Evolutionary conservation across 306 rosid genomes (phyloP), one percentile per base, ranked within the genome.

Genomic region (Datisca glomerata): DNA sequence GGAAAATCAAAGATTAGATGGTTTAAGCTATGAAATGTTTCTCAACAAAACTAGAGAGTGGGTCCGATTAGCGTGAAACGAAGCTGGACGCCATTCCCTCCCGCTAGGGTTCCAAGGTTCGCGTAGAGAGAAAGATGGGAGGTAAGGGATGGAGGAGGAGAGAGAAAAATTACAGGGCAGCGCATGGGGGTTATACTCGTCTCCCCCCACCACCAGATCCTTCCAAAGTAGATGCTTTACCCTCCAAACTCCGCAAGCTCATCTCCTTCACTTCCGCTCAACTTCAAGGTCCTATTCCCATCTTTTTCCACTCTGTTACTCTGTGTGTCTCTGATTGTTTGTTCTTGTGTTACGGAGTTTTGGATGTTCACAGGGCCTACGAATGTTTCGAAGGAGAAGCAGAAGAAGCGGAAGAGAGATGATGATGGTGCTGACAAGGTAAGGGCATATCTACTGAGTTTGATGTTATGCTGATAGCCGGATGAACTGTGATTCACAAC

Each of bases 191-290:
- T 37, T 60, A 60, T 67, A 58, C 5, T 21, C 67, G 63, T 33
- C 97, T 87, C 6, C 97, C 97, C 21, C 97, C 94, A 0, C 89
- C 97, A 1, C 97, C 97, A n/a, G 53, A 65, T 24, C 14, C 45
- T 33, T 74, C 86, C 21, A 29, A 80, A 49, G 41, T 37, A 48
- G 81, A 89, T 6, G 70, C 75, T 53, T 29, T 89, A 18, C 95
- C 95, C 12, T 70, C 73, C 23, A 83, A 79, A 52, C 93, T 89
- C 15, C 93, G 95, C 37, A 35, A 63, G 53, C 58, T 89, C 55
- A 69, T 83, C 24, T 53, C 80, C 49, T 56, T 80, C 56, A 47
- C 83, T 17, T 49, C 84, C 28, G 6, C 58, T 41, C 50, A 65
- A 28, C 12, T 63, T 45, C 71, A 33, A 55, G 89, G 85, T 77